A percentile compares a stretch with the other conserved stretches of the same genome.
These are phyloP conservation scores for Aspergillus thermomutatus DNA, from an alignment of 2,329 filamentous ascomycete species.

Conservation along the genomic window DNA sequence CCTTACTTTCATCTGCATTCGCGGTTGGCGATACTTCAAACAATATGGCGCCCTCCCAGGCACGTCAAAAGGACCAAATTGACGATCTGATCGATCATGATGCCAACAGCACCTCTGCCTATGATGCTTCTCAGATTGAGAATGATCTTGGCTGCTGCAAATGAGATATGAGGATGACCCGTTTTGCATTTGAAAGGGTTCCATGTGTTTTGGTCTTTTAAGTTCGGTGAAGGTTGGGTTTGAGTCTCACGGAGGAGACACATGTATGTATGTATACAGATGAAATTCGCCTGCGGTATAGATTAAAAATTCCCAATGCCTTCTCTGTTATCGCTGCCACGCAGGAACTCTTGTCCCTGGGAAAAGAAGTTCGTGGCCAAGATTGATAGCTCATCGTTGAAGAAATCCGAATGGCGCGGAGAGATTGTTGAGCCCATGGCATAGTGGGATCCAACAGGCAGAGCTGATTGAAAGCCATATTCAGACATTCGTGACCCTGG, in stretches of 20 bases:
- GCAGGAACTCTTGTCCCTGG: constrained; percentile 43
- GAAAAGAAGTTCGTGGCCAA: constrained; percentile 49
- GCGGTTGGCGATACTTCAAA: constrained; percentile 12
- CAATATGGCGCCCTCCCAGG: constrained; percentile 6
- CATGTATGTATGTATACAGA: not conserved
- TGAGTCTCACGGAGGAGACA: not conserved
- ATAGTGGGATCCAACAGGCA: constrained; percentile 15
- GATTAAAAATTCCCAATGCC: constrained; percentile 30
- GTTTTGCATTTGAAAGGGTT: not conserved
- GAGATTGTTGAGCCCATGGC: constrained; percentile 16
- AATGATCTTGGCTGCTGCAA: not conserved
- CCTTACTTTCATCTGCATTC: constrained; percentile 14
- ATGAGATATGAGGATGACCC: not conserved
- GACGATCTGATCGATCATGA: not conserved
- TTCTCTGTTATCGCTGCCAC: constrained; percentile 37
- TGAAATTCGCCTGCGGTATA: not conserved
- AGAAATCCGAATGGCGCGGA: constrained; percentile 21
- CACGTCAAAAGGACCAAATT: not conserved
- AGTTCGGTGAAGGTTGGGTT: not conserved
- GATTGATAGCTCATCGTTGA: constrained; percentile 45
- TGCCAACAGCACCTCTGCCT: not conserved
- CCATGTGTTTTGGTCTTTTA: not conserved
- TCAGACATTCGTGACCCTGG: constrained; percentile 14
- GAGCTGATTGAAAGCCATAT: constrained; percentile 13
- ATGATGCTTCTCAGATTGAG: not conserved